phyloP scores from a whole-genome alignment of 495 filamentous ascomycete genomes.

The Trichoderma gamsii region DNA sequence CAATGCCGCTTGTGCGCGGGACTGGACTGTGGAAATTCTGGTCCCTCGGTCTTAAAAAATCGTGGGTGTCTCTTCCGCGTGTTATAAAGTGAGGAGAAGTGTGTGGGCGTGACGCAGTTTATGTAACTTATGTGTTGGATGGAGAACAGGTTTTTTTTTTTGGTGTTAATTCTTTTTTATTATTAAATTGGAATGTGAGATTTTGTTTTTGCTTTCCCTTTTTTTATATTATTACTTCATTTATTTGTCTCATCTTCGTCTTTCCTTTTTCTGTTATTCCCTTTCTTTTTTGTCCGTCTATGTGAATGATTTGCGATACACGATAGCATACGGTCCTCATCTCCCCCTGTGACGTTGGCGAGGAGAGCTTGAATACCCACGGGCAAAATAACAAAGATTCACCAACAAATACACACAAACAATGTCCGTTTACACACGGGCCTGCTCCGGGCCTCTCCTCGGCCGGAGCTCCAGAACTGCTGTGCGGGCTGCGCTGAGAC shows the following conservation, averaged over 20 bases:
- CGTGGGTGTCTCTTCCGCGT: not conserved
- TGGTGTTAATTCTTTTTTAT: not conserved
- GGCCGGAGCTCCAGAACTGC: not conserved
- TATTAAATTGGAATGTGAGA: not conserved
- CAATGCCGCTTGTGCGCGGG: too few relatives aligned
- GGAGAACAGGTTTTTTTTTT: not conserved
- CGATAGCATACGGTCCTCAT: too few relatives aligned
- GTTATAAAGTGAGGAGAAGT: not conserved
- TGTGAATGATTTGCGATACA: too few relatives aligned
- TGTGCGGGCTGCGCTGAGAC: not conserved
- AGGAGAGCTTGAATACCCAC: not conserved
- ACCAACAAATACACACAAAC: not conserved
- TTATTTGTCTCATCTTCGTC: too few relatives aligned
- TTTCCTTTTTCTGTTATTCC: too few relatives aligned
- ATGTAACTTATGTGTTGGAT: not conserved
- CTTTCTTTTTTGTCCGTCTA: too few relatives aligned
- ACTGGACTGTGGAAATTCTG: not conserved
- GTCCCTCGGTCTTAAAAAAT: too few relatives aligned
- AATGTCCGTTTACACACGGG: constrained; percentile 1
- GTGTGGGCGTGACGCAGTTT: not conserved
- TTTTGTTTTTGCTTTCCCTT: not conserved
- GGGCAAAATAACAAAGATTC: not conserved
- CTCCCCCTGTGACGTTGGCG: too few relatives aligned
- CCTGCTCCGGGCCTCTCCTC: not conserved
- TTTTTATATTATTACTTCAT: too few relatives aligned